Conservation (phyloP, 164 flowering plant genomes). For the Piper betle region DNA sequence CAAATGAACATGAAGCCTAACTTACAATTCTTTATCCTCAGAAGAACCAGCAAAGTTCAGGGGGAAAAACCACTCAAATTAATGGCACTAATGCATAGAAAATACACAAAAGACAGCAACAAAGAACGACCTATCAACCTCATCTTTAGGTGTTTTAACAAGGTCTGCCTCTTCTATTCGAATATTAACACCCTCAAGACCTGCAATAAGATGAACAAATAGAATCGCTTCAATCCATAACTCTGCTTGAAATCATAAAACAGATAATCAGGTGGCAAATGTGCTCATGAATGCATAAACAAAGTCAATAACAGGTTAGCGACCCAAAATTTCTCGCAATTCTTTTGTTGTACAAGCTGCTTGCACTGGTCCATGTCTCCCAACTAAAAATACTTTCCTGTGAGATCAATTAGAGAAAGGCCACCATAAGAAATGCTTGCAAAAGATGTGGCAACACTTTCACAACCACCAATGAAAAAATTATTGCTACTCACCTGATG, state of each 20-base stretch:
- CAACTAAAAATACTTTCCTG: constrained; percentile 88
- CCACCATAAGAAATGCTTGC: background rate
- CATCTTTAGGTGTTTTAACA: constrained; percentile 47
- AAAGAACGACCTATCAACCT: constrained; percentile 20
- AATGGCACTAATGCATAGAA: background rate
- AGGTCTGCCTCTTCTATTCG: constrained; percentile 64
- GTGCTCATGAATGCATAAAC: background rate
- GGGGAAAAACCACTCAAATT: no score
- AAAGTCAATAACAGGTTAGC: constrained; percentile 1
- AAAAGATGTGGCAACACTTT: background rate
- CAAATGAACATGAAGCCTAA: background rate
- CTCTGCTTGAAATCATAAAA: background rate
- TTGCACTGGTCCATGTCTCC: constrained; percentile 96
- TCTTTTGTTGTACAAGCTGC: constrained; percentile 98
- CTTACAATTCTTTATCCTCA: background rate
- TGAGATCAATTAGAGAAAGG: constrained; percentile 2
- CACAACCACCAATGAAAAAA: no score
- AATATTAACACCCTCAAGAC: constrained; percentile 45
- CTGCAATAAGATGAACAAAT: constrained; percentile 30
- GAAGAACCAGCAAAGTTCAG: no score
- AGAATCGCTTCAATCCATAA: background rate
- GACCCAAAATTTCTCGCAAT: constrained; percentile 90
- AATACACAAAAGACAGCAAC: background rate
- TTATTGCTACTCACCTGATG: constrained; percentile 43
- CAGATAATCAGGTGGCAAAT: background rate